These are phyloP conservation scores for cucumber (Cucumis sativus) DNA, from an alignment of 306 rosid species.

Conservation along the genomic window Cucumber_9930_V3 NC_026660.2:5754001-5754500, in stretches of 20 bases:
- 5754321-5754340: neutral
- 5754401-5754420: neutral
- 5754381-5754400: neutral
- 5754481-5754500: neutral
- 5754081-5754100: constrained; percentile 80
- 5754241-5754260: neutral
- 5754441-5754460: neutral
- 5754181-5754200: no score
- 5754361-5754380: neutral
- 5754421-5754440: neutral
- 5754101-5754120: constrained; percentile 67
- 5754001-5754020: neutral
- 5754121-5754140: constrained; percentile 48
- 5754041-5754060: neutral
- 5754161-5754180: no score
- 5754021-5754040: neutral
- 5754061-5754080: constrained; percentile 57
- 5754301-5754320: neutral
- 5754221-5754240: neutral
- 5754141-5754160: neutral
- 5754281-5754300: neutral
- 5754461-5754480: neutral
- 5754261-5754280: no score
- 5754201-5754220: no score
- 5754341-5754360: neutral